phyloP scores from a whole-genome alignment of 2,329 filamentous ascomycete species.

The Alternaria sp. region DNA sequence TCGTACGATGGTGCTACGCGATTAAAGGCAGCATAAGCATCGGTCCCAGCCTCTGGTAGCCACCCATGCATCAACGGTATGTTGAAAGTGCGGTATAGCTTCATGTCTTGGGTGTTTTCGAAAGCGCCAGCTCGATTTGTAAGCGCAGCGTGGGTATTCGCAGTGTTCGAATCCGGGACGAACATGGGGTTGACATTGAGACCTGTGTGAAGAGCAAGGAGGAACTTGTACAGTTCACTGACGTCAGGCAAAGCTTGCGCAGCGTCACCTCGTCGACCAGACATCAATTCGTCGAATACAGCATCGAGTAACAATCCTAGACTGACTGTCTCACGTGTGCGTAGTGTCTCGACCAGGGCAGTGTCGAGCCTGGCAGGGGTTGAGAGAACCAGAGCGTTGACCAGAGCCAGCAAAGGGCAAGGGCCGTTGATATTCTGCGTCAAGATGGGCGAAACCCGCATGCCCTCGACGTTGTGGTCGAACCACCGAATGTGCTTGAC shows the following conservation, averaged over 20 bases:
- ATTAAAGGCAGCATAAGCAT: slow-evolving; percentile 73
- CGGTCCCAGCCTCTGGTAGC: slow-evolving; percentile 74
- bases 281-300: slow-evolving; percentile 92
- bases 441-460: slow-evolving; percentile 83
- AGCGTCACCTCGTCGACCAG: slow-evolving; percentile 71
- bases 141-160: slow-evolving; percentile 46
- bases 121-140: slow-evolving; percentile 72
- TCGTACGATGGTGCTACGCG: slow-evolving; percentile 86
- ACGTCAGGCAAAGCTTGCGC: slow-evolving; percentile 79
- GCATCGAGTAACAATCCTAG: slow-evolving; percentile 85
- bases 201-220: slow-evolving; percentile 88
- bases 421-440: slow-evolving; percentile 95
- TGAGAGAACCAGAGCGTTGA: slow-evolving; percentile 88
- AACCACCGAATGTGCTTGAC: slow-evolving; percentile 92
- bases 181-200: slow-evolving; percentile 98
- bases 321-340: slow-evolving; percentile 85
- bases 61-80: slow-evolving; percentile 93
- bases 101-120: slow-evolving; percentile 86
- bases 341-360: slow-evolving; percentile 78
- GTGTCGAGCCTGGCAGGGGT: slow-evolving; percentile 73
- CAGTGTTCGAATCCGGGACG: slow-evolving; percentile 62
- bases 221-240: slow-evolving; percentile 83
- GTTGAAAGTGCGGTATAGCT: slow-evolving; percentile 87
- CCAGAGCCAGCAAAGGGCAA: slow-evolving; percentile 88
- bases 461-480: slow-evolving; percentile 67